A percentile compares a stretch with the other conserved stretches of the same genome.
phyloP scores from a whole-genome alignment of 345 rosid genomes.

The Gossypium turneri region DNA sequence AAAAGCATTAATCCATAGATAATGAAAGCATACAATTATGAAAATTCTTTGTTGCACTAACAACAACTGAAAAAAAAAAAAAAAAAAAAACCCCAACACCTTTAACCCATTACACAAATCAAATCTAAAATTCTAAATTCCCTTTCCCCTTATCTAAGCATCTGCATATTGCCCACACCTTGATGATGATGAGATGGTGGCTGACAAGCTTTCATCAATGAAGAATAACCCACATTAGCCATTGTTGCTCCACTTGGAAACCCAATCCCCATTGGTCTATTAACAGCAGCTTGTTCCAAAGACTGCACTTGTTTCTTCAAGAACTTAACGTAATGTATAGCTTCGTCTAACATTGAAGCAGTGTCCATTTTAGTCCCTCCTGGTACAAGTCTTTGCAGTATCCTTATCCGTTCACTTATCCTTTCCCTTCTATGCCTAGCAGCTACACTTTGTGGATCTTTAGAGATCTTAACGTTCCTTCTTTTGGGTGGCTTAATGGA shows the following conservation, averaged over 20 bases:
- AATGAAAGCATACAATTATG: background rate
- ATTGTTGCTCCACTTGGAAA: slow-evolving; percentile 29
- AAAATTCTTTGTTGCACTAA: background rate
- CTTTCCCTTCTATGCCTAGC: slow-evolving; percentile 86
- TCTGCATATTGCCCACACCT: slow-evolving; percentile 48
- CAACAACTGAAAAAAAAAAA: slow-evolving; percentile 14
- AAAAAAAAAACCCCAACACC: slow-evolving; percentile 5
- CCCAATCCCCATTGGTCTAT: slow-evolving; percentile 31
- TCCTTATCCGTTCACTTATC: slow-evolving; percentile 87
- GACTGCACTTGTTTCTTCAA: slow-evolving; percentile 82
- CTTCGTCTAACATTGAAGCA: slow-evolving; percentile 93
- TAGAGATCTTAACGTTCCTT: slow-evolving; percentile 82
- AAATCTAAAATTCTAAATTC: background rate
- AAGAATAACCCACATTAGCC: slow-evolving; percentile 37
- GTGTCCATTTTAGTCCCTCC: slow-evolving; percentile 99
- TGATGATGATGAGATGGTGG: slow-evolving; percentile 39
- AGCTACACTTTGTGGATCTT: slow-evolving; percentile 95
- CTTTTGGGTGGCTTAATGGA: slow-evolving; percentile 83
- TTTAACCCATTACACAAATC: background rate
- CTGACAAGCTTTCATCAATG: slow-evolving; percentile 49
- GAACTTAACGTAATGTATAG: slow-evolving; percentile 89
- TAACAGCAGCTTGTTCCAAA: slow-evolving; percentile 61
- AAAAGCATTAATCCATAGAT: background rate
- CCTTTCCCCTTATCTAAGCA: slow-evolving; percentile 40
- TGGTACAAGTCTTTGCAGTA: slow-evolving; percentile 85